Conservation (phyloP, 73 alveolate genomes). For the Effrenium voratum region DNA sequence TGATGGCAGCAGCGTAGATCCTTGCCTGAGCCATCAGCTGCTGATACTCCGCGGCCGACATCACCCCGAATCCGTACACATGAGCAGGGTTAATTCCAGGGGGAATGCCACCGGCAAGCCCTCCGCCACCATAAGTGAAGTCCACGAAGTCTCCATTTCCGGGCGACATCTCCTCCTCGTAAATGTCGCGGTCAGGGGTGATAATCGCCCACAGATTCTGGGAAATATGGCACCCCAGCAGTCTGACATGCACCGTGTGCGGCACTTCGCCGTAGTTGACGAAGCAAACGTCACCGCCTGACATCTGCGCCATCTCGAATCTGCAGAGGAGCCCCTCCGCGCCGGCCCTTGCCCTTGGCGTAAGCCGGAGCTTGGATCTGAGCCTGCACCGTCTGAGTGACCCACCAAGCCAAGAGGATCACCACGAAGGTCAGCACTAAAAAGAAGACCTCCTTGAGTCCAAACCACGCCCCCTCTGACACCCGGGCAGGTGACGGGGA, state of each 20-base stretch:
- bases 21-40: neutral
- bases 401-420: too few relatives aligned
- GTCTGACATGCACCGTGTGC: neutral
- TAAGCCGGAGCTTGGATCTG: neutral
- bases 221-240: neutral
- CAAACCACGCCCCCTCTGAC: neutral
- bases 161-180: neutral
- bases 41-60: conserved; percentile 17
- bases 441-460: too few relatives aligned
- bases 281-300: neutral
- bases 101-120: neutral
- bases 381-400: too few relatives aligned
- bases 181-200: conserved; percentile 17
- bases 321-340: neutral
- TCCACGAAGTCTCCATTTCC: neutral
- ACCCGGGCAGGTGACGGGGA: neutral
- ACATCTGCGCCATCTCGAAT: neutral
- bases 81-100: neutral
- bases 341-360: neutral
- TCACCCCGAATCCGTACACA: conserved; percentile 19
- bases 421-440: neutral
- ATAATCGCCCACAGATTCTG: neutral
- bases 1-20: conserved; percentile 21
- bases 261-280: conserved; percentile 42
- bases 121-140: conserved; percentile 18